Percentiles rank a stretch among this genome's conserved stretches.
Conservation (phyloP, 371 early-diverging fungal genomes). For the Apophysomyces elegans region DNA sequence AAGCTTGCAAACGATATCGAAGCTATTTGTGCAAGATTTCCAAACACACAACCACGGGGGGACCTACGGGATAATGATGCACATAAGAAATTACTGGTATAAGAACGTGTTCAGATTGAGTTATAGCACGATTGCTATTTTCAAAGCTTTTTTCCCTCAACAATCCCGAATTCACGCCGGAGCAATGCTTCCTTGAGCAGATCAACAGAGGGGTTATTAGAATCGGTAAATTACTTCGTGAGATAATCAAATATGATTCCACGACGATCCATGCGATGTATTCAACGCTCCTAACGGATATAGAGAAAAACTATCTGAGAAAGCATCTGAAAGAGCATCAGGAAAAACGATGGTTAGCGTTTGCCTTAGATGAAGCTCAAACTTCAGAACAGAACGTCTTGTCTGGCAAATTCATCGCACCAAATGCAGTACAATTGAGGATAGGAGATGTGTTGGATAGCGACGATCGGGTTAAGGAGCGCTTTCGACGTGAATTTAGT, state of each 20-base stretch:
- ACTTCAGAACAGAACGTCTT: slow-evolving; percentile 20
- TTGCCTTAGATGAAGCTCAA: slow-evolving; percentile 34
- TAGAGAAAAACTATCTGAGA: neutral
- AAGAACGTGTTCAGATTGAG: slow-evolving; percentile 12
- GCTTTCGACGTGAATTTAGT: slow-evolving; percentile 27
- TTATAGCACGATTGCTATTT: slow-evolving; percentile 25
- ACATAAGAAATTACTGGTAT: neutral
- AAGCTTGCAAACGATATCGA: neutral
- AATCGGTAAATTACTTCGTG: neutral
- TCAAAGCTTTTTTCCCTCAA: slow-evolving; percentile 12
- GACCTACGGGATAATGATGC: neutral
- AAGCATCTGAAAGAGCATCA: slow-evolving; percentile 3
- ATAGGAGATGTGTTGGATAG: neutral
- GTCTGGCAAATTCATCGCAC: neutral
- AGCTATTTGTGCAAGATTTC: neutral
- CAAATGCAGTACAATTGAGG: neutral
- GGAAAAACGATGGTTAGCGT: slow-evolving; percentile 21
- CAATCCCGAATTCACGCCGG: slow-evolving; percentile 18
- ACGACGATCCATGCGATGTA: neutral
- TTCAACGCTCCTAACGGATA: neutral
- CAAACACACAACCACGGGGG: neutral
- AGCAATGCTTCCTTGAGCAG: slow-evolving; percentile 32
- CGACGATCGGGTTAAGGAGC: neutral
- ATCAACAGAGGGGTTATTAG: slow-evolving; percentile 24
- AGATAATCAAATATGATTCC: neutral